Conservation (phyloP, 106 monocot species). For the Allium sativum region DNA sequence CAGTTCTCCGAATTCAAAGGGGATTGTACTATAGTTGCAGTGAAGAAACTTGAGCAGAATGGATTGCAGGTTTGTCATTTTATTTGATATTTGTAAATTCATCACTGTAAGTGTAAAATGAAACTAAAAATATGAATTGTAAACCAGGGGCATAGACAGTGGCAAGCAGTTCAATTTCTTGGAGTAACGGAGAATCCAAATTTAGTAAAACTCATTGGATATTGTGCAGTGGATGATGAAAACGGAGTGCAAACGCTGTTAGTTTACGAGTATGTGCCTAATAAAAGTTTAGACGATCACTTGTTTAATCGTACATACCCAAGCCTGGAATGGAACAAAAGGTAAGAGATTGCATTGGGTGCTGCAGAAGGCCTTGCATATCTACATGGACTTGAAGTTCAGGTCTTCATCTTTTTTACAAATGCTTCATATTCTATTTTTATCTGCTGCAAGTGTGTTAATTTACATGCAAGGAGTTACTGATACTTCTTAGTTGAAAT, state of each 20-base stretch:
- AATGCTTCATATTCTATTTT: too few species aligned
- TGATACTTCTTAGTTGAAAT: too few species aligned
- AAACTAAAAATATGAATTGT: too few species aligned
- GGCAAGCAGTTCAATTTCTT: conserved; percentile 12
- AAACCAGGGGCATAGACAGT: conserved; percentile 16
- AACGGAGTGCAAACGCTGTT: conserved; percentile 9
- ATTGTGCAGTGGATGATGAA: conserved; percentile 10
- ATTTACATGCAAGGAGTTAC: too few species aligned
- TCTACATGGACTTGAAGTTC: conserved; percentile 16
- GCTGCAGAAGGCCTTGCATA: conserved; percentile 18
- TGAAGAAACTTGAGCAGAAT: too few species aligned
- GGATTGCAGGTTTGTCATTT: too few species aligned
- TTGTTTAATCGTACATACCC: conserved; percentile 9
- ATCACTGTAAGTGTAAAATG: too few species aligned
- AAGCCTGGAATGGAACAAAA: conserved; percentile 9
- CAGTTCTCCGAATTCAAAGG: too few species aligned
- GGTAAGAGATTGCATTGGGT: conserved; percentile 12
- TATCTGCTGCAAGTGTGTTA: too few species aligned
- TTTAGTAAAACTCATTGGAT: conserved; percentile 15
- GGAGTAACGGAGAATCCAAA: conserved; percentile 11
- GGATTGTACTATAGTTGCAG: too few species aligned
- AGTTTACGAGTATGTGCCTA: conserved; percentile 16
- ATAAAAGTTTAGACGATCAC: conserved; percentile 16
- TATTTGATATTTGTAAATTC: too few species aligned
- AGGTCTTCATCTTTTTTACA: too few species aligned